phyloP scores from a whole-genome alignment of 2,329 filamentous ascomycete genomes.

The Pochonia chlamydosporia region DNA sequence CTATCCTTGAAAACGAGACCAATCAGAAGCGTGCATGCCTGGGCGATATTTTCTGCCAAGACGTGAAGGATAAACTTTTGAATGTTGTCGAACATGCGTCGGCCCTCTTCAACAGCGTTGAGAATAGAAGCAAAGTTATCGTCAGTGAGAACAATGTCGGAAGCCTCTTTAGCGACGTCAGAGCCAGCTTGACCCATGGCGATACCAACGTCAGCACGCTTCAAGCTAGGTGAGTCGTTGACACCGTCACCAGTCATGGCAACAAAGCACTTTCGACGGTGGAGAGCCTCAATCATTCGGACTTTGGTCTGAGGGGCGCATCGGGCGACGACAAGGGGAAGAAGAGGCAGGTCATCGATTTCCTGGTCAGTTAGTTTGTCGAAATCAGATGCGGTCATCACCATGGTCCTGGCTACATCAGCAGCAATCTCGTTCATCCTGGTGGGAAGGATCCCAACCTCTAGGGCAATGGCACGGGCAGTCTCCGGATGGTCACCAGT shows the following conservation, averaged over 20 bases:
- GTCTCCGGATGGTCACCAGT: slow-evolving; percentile 64
- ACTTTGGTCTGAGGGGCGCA: slow-evolving; percentile 69
- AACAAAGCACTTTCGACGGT: slow-evolving; percentile 57
- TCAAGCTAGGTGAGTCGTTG: slow-evolving; percentile 63
- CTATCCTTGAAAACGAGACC: slow-evolving; percentile 65
- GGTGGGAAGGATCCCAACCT: slow-evolving; percentile 56
- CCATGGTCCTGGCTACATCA: slow-evolving; percentile 53
- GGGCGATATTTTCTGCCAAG: slow-evolving; percentile 62
- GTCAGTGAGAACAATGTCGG: slow-evolving; percentile 63
- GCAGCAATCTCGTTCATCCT: slow-evolving; percentile 34
- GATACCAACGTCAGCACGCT: slow-evolving; percentile 64
- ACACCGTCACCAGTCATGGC: slow-evolving; percentile 71
- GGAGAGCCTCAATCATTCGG: slow-evolving; percentile 68
- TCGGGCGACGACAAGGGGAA: slow-evolving; percentile 63
- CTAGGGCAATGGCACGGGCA: slow-evolving; percentile 56
- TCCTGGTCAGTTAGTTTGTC: slow-evolving; percentile 59
- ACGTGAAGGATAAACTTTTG: slow-evolving; percentile 67
- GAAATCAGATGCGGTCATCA: slow-evolving; percentile 61
- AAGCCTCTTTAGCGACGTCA: slow-evolving; percentile 65
- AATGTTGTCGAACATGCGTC: slow-evolving; percentile 68
- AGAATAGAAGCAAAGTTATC: slow-evolving; percentile 70
- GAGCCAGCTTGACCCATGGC: slow-evolving; percentile 65
- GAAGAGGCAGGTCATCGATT: slow-evolving; percentile 55
- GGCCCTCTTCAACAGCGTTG: slow-evolving; percentile 63
- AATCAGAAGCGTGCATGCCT: slow-evolving; percentile 62